phyloP scores from a whole-genome alignment of 352 stramenopile genomes.

The Plasmopara viticola region DNA sequence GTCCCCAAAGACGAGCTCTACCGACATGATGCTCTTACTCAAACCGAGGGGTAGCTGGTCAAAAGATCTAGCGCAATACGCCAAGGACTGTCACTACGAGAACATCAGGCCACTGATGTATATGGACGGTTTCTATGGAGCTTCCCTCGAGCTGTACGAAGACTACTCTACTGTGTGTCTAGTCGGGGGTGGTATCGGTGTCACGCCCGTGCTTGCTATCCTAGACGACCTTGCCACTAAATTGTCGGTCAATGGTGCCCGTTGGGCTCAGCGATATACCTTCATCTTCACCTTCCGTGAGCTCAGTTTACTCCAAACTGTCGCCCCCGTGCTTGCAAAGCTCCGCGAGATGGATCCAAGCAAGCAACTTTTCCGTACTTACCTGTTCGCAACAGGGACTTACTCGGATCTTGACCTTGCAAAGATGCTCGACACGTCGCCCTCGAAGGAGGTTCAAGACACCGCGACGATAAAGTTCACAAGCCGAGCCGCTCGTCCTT shows the following conservation, averaged over 20 bases:
- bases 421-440: conserved; percentile 14
- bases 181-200: conserved; percentile 38
- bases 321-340: conserved; percentile 26
- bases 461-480: conserved; percentile 10
- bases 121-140: conserved; percentile 50
- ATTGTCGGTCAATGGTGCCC: conserved; percentile 16
- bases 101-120: conserved; percentile 31
- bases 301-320: conserved; percentile 26
- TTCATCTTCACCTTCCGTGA: conserved; percentile 42
- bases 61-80: conserved; percentile 32
- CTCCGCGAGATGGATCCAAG: conserved; percentile 34
- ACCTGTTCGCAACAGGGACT: conserved; percentile 24
- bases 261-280: conserved; percentile 33
- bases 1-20: conserved; percentile 33
- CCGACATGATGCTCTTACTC: conserved; percentile 37
- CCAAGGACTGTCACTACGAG: conserved; percentile 29
- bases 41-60: conserved; percentile 52
- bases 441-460: conserved; percentile 11
- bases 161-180: conserved; percentile 44
- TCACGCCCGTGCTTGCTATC: conserved; percentile 40
- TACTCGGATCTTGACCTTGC: conserved; percentile 21
- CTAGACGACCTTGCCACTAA: conserved; percentile 37
- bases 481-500: conserved; percentile 20
- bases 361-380: conserved; percentile 27
- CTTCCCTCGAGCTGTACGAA: conserved; percentile 40